Evolutionary conservation across 129 eudicot genomes (phyloP).

Genomic region (Saussurea involucrata): DNA sequence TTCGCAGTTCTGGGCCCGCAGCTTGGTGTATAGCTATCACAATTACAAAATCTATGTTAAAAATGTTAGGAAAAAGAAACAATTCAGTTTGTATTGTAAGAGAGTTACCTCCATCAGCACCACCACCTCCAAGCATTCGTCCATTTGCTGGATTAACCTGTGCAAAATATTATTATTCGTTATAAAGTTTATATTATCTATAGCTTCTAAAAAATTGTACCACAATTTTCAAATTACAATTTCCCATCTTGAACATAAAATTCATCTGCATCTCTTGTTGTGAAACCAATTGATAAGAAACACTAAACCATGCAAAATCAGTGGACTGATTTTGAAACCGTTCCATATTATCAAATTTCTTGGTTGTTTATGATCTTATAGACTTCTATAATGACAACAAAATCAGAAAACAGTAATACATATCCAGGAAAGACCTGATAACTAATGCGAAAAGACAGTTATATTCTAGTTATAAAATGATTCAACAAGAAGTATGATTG

Average conservation of each 20-base stretch:
- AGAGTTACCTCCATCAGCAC: slow-evolving; percentile 92
- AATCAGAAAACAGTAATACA: neutral
- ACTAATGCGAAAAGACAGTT: neutral
- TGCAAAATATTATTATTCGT: neutral
- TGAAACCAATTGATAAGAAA: neutral
- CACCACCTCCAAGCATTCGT: slow-evolving; percentile 99
- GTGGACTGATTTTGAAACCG: neutral
- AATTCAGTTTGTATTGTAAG: neutral
- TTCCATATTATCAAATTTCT: neutral
- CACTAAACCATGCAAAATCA: neutral
- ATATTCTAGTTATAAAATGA: neutral
- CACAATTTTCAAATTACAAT: neutral
- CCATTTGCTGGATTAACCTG: slow-evolving; percentile 98
- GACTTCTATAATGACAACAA: neutral
- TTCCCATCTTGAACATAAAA: neutral
- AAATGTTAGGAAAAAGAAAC: neutral
- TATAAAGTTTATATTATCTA: neutral
- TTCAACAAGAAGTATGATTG: neutral
- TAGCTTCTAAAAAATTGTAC: neutral
- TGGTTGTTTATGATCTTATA: neutral
- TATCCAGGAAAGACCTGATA: neutral
- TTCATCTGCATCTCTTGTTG: neutral
- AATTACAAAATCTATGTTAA: slow-evolving; percentile 6
- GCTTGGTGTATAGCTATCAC: slow-evolving; percentile 84
- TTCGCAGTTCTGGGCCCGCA: slow-evolving; percentile 86